Evolutionary conservation across 1,284 basidiomycete genomes (phyloP).

Genomic region (Cystobasidium slooffiae): DNA sequence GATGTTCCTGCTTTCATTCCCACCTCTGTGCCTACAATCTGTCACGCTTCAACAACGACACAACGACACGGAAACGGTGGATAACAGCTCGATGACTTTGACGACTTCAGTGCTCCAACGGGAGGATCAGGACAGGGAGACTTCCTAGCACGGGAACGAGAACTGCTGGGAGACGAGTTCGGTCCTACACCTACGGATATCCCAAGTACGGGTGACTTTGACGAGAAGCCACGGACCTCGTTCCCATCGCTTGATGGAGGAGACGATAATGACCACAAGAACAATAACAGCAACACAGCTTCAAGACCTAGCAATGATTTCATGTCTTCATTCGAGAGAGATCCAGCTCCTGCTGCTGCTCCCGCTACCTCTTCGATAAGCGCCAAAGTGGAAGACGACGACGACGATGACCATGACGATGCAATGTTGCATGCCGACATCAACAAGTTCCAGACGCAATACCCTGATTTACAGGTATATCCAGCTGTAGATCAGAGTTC

Average conservation of each 20-base stretch:
- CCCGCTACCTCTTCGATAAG: conserved; percentile 18
- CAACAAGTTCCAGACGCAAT: conserved; percentile 54
- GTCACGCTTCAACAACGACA: background rate
- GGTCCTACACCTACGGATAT: conserved; percentile 53
- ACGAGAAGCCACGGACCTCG: conserved; percentile 19
- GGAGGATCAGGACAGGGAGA: conserved; percentile 41
- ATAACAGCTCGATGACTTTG: conserved; percentile 45
- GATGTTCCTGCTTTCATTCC: background rate
- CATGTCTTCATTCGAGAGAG: conserved; percentile 41
- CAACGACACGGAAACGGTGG: background rate
- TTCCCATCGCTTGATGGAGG: conserved; percentile 42
- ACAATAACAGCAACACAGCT: background rate
- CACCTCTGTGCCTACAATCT: background rate
- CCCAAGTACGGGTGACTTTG: conserved; percentile 46
- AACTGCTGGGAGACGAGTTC: conserved; percentile 53
- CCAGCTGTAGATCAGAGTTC: conserved; percentile 14
- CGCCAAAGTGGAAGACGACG: conserved; percentile 45
- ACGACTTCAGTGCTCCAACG: conserved; percentile 31
- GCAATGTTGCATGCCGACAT: conserved; percentile 33
- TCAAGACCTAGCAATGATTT: conserved; percentile 36
- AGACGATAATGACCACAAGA: conserved; percentile 22
- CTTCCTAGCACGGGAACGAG: conserved; percentile 48
- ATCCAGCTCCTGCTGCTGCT: conserved; percentile 30
- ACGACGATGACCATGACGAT: conserved; percentile 47
- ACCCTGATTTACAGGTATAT: conserved; percentile 53